Base-by-base conservation (phyloP, 2,329 filamentous ascomycete genomes). In the Clonostachys solani region DNA sequence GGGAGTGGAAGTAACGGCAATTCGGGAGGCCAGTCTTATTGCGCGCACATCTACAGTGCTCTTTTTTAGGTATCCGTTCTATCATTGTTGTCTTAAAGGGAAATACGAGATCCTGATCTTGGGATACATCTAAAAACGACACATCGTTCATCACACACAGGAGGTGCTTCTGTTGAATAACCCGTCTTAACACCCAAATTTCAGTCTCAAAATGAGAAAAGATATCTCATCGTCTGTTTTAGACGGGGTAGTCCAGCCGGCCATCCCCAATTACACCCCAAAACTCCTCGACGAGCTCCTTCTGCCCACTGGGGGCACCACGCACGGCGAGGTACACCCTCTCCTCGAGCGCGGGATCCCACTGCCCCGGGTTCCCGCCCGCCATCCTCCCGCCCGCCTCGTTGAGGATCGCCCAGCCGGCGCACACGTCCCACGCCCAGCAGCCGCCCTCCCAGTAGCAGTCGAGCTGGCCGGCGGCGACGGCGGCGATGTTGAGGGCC, bases 371-470 rank as follows among this genome's bases (percentile, higher is more conserved):
- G 61, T 92, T 91, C 5, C 83, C 86, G 60, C 85, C 77, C 8
- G 78, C 86, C 72, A 92, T 81, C 45, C 80, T 71, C 0, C 88
- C 88, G 0, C 88, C 89, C 0, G 87, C 86, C 70, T 92, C 88
- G 33, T 71, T 69, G 23, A 92, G 68, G 50, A 92, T 84, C 49
- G 84, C 82, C 88, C 87, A 92, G 0, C 84, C 88, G 6, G 89
- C 89, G 60, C 86, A 89, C 3, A 92, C 88, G 62, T 92, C 88
- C 88, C 88, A 92, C 2, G 87, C 86, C 80, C 87, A 92, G 64
- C 86, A 90, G 1, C 89, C 88, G 36, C 85, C 87, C 67, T 92
- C 88, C 88, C 88, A 92, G 62, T 89, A 92, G 18, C 81, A 57
- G 61, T 92, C 88, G 23, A 89, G 56, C 62, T 83, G 77, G 0